A percentile compares a stretch with the other conserved stretches of the same genome.
Evolutionary conservation across 2,329 filamentous ascomycete genomes (phyloP).

Genomic region (Fusarium musae): DNA sequence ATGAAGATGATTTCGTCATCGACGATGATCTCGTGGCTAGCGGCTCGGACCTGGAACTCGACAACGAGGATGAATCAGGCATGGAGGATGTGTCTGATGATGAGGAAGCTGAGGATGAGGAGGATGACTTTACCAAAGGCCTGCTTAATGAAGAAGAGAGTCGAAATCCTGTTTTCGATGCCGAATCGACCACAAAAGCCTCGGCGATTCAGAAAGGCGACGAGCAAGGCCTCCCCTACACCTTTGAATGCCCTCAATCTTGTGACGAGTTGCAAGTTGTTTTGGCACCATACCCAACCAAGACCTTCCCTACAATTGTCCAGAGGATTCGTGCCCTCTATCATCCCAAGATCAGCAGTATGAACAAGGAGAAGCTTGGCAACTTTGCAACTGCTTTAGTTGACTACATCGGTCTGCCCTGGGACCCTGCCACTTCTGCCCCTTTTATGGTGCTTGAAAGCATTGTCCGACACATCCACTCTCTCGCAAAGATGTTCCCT

Average conservation of each 20-base stretch:
- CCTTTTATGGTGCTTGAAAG: constrained; percentile 79
- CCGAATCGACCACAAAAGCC: constrained; percentile 55
- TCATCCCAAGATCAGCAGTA: constrained; percentile 84
- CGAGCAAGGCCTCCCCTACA: constrained; percentile 76
- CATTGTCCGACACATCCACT: constrained; percentile 90
- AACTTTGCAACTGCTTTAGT: constrained; percentile 75
- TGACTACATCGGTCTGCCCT: constrained; percentile 66
- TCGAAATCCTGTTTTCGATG: constrained; percentile 62
- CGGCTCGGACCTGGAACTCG: constrained; percentile 74
- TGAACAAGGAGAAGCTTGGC: constrained; percentile 85
- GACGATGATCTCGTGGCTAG: constrained; percentile 90
- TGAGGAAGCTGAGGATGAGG: constrained; percentile 53
- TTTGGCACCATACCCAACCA: constrained; percentile 67
- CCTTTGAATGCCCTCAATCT: constrained; percentile 84
- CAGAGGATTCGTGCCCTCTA: constrained; percentile 93
- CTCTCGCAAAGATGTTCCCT: constrained; percentile 86
- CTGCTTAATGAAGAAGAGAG: constrained; percentile 70
- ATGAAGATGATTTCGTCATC: constrained; percentile 93
- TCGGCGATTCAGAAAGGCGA: constrained; percentile 53
- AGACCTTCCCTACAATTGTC: constrained; percentile 80
- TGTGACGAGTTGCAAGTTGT: constrained; percentile 79
- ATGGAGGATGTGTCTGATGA: constrained; percentile 56
- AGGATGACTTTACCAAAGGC: constrained; percentile 75
- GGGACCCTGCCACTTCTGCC: constrained; percentile 56
- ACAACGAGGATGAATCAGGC: constrained; percentile 64